These are phyloP conservation scores for Mycena sanguinolenta DNA, from an alignment of 768 basidiomycete species.

Conservation along the genomic window DNA sequence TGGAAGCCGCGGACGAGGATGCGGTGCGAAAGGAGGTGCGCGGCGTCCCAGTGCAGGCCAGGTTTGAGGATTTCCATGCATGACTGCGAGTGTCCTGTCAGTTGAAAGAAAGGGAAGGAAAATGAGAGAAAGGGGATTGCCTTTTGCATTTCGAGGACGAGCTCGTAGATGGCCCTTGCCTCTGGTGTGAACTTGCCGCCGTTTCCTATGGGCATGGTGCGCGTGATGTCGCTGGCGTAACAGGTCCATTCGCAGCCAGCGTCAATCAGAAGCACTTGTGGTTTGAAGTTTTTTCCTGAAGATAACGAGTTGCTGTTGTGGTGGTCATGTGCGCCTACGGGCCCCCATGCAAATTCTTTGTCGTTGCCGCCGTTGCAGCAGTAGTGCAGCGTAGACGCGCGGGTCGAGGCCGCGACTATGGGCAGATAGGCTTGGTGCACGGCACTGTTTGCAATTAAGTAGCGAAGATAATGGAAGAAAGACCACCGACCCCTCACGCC, in stretches of 20 bases:
- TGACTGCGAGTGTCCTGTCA: conserved; percentile 55
- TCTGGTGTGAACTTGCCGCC: conserved; percentile 89
- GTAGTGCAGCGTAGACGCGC: conserved; percentile 94
- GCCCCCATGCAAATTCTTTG: conserved; percentile 88
- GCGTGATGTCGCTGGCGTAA: conserved; percentile 71
- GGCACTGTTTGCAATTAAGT: conserved; percentile 60
- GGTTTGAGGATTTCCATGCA: conserved; percentile 80
- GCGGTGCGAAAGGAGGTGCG: conserved; percentile 88
- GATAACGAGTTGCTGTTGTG: conserved; percentile 64
- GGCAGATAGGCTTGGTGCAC: conserved; percentile 93
- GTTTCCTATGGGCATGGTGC: conserved; percentile 94
- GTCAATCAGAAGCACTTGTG: conserved; percentile 90
- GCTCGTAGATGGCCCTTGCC: conserved; percentile 84
- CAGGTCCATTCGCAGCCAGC: conserved; percentile 91
- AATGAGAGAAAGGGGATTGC: conserved; percentile 50
- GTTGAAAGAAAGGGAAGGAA: conserved; percentile 12
- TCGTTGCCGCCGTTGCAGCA: conserved; percentile 82
- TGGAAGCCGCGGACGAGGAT: conserved; percentile 88
- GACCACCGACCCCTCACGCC: conserved; percentile 83
- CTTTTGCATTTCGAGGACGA: conserved; percentile 93
- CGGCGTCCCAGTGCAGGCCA: conserved; percentile 90
- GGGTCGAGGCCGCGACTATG: conserved; percentile 88
- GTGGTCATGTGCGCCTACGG: conserved; percentile 68
- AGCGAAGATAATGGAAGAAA: background rate
- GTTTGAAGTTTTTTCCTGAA: conserved; percentile 59